Evolutionary conservation across 106 monocot species (phyloP), one percentile per base, ranked within the genome.

Genomic region (Dendrobium catenatum): DNA sequence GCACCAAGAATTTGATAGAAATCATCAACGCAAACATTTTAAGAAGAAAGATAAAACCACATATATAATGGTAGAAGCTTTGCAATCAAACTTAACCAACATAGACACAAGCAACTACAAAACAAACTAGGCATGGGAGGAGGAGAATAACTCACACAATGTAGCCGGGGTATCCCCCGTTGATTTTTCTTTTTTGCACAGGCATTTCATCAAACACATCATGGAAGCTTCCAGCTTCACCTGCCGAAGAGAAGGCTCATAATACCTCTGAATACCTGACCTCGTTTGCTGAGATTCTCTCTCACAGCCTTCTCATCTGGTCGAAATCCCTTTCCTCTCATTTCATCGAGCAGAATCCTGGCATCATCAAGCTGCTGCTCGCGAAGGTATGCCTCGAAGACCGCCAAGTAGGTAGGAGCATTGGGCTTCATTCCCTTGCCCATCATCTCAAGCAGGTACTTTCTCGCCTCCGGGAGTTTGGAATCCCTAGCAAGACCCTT

Each of bases 171-270:
- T 18, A 55, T 55, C 4, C 55, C 18, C 55, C 17, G 18, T 55
- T 55, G 55, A 55, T 11, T 55, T 16, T 51, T 48, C 17, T 17
- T 72, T 51, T 13, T 51, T 17, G 8, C 37, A 40, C 15, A 33
- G 74, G 16, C 76, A 51, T 88, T 76, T 51, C 26, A 26, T 76
- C 46, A 13, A 76, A 27, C 76, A 76, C 49, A 24, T 76, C 26
- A 22, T 76, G 70, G 15, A 70, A 1, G 20, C 18, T 42, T 70
- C 8, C 74, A 19, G 43, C 19, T 8, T 49, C 80, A 95, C 83
- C 93, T 91, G 81, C 84, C 89, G 79, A 99, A 95, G 72, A 99
- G 85, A 83, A 99, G 79, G 84, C 56, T 82, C 93, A 95, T 91
- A 47, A 95, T 43, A 72, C 81, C 79, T 66, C 90, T 86, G 80